A percentile compares a stretch with the other conserved stretches of the same genome.
These are phyloP conservation scores for Aegilops longissima DNA, from an alignment of 176 grass and related monocot species.

Conservation along the genomic window DNA sequence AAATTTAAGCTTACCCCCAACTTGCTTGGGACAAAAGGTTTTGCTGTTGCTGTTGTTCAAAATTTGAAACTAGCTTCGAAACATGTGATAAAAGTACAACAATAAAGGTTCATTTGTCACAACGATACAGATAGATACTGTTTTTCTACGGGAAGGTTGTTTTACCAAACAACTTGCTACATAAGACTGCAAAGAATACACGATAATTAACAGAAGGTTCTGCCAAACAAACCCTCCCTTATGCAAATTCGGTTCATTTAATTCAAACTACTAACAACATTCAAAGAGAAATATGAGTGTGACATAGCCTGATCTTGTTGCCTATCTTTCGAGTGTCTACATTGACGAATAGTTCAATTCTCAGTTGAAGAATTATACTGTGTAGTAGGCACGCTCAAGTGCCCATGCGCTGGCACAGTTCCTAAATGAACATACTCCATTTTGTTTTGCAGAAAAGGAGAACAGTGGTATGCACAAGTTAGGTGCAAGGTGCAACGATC, in stretches of 20 bases:
- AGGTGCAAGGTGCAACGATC: not conserved
- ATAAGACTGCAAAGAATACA: not conserved
- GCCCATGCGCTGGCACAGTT: not conserved
- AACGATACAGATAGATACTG: not conserved
- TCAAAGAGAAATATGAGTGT: not conserved
- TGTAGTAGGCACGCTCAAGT: not conserved
- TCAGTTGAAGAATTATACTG: not conserved
- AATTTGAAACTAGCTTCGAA: not conserved
- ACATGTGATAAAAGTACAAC: not conserved
- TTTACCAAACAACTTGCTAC: not conserved
- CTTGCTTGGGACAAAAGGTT: no score
- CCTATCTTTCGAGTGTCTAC: not conserved
- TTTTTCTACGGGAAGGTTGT: not conserved
- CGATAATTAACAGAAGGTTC: not conserved
- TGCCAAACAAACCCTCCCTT: not conserved
- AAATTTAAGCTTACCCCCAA: not conserved
- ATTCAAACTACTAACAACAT: not conserved
- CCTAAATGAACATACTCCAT: not conserved
- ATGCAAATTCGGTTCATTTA: not conserved
- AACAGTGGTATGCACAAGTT: not conserved
- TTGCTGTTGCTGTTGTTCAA: not conserved
- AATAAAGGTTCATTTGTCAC: not conserved
- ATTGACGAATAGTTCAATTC: not conserved
- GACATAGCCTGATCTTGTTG: not conserved
- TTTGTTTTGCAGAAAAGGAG: not conserved